Conservation (phyloP, 495 filamentous ascomycete genomes). For the Penicillium flavigenum region DNA sequence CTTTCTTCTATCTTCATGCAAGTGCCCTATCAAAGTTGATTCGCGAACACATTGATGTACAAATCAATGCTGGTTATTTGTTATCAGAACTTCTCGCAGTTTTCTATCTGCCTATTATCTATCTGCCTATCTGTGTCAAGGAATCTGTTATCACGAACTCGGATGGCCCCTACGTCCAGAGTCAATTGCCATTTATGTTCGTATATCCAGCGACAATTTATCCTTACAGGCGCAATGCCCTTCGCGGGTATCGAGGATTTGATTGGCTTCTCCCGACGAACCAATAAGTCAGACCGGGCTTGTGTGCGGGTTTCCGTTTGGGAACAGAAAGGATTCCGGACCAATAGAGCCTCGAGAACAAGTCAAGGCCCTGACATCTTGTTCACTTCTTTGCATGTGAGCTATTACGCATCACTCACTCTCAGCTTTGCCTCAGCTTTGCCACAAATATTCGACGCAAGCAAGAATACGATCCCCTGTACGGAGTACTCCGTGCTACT, state of each 20-base stretch:
- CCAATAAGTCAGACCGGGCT: background rate
- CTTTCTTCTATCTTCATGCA: background rate
- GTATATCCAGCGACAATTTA: background rate
- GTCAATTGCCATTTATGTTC: background rate
- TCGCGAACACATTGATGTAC: background rate
- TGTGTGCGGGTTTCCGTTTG: no score
- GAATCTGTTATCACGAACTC: background rate
- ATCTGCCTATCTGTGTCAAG: background rate
- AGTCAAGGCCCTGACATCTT: background rate
- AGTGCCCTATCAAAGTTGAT: constrained; percentile 7
- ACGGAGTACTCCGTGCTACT: background rate
- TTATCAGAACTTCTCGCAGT: background rate
- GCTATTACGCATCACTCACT: background rate
- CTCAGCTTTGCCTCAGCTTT: background rate
- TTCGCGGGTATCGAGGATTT: background rate
- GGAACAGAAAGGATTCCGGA: no score
- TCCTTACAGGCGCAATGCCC: background rate
- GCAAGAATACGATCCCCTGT: background rate
- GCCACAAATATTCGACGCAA: background rate
- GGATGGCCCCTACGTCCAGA: background rate
- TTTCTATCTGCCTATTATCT: background rate
- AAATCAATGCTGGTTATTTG: background rate
- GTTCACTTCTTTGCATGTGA: background rate
- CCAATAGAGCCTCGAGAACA: background rate
- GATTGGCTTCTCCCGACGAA: background rate